Evolutionary conservation across 306 rosid genomes (phyloP), one percentile per base, ranked within the genome.

Genomic region (Fagus sylvatica): DNA sequence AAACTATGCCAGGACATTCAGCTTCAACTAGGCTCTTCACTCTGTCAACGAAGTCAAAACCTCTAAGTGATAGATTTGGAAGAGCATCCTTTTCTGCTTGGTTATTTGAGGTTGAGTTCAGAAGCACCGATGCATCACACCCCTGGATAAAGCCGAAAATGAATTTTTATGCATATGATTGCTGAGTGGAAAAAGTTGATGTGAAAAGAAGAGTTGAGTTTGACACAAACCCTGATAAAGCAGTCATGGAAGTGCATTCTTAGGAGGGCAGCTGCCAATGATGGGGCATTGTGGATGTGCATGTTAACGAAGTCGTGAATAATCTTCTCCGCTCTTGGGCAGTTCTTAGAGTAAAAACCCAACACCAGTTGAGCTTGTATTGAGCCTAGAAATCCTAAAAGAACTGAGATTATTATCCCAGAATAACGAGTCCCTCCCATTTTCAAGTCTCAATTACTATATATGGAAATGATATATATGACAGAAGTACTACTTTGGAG

Each of bases 191-290:
- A 70, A 70, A 70, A 15, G n/a, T 11, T 4, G 1, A 70, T 22
- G 8, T 41, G 40, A 49, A 34, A 59, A 30, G 69, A n/a, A n/a
- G 13, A 9, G 49, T 43, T 9, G 49, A 43, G 28, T 22, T 10
- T 17, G 33, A 42, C 39, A 71, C 82, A 37, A 72, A 94, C 98
- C 89, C 83, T 79, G 78, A 94, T 87, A 62, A 94, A 87, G 85
- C 98, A 94, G 53, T 94, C 98, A 48, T 94, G 98, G 83, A 94
- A 94, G 55, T 92, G 95, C 80, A 94, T 41, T 59, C 98, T 83
- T 30, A 94, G 2, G 81, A 94, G 87, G 9, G 97, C 84, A 57
- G 98, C 90, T 13, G 98, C 97, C 37, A 94, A 42, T n/a, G 95
- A 83, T 28, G 98, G 97, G 12, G 73, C 92, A 55, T 85, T 82